These are phyloP conservation scores for Uronychia binucleata DNA, from an alignment of 73 alveolate genomes.

Conservation along the genomic window DNA sequence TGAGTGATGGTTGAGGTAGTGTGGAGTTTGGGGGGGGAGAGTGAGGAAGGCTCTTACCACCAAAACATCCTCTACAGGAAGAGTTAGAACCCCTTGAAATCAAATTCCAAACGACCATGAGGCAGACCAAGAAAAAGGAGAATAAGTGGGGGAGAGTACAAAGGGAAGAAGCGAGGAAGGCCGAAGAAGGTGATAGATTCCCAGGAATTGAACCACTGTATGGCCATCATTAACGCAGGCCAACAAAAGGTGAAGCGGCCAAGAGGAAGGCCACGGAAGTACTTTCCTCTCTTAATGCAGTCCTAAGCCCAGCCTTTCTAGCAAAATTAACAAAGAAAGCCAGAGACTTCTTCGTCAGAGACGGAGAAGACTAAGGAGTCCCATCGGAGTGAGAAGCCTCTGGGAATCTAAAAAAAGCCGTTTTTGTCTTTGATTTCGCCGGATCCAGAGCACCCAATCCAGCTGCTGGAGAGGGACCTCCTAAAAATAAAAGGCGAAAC, in stretches of 20 bases:
- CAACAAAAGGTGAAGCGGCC: not conserved
- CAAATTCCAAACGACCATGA: not conserved
- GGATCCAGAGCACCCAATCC: not conserved
- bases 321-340: too few relatives aligned
- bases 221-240: not conserved
- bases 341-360: too few relatives aligned
- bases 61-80: not conserved
- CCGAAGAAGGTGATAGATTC: not conserved
- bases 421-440: not conserved
- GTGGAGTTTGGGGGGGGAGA: too few relatives aligned
- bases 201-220: not conserved
- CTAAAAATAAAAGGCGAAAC: too few relatives aligned
- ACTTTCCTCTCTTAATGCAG: too few relatives aligned
- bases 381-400: too few relatives aligned
- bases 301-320: too few relatives aligned
- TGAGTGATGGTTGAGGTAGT: too few relatives aligned
- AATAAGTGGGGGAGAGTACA: not conserved
- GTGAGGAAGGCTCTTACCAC: not conserved
- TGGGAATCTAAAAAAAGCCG: too few relatives aligned
- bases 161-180: not conserved
- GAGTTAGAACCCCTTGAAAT: not conserved
- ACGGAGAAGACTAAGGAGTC: too few relatives aligned
- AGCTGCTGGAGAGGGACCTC: not conserved
- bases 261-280: not conserved
- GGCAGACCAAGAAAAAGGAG: not conserved